Conservation (phyloP, 306 rosid species). For the Mucuna pruriens region DNA sequence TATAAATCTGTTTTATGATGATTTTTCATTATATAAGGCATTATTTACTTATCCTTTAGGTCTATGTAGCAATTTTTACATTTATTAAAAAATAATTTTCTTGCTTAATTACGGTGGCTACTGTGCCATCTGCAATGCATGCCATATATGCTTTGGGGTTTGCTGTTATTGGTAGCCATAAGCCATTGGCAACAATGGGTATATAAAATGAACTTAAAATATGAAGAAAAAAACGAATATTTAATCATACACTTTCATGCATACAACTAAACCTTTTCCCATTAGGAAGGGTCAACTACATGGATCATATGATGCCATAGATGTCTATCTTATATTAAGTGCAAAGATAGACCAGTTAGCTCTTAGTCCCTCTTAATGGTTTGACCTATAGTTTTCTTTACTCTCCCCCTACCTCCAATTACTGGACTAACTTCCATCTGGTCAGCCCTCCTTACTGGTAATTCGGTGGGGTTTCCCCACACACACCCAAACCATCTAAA, state of each 20-base stretch:
- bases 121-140: not conserved
- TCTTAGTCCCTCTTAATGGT: not conserved
- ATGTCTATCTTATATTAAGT: no score
- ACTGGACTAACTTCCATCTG: not conserved
- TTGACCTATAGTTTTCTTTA: not conserved
- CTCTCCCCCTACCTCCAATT: not conserved
- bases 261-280: no score
- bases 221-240: no score
- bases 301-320: no score
- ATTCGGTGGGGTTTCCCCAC: not conserved
- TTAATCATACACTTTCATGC: no score
- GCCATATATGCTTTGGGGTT: not conserved
- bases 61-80: not conserved
- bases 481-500: not conserved
- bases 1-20: not conserved
- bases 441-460: not conserved
- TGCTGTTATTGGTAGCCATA: no score
- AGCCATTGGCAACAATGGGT: no score
- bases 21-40: not conserved
- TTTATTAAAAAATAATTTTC: not conserved
- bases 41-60: not conserved
- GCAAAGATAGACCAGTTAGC: no score
- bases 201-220: no score
- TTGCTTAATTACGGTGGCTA: not conserved
- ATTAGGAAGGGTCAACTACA: no score